phyloP scores from a whole-genome alignment of 2,329 filamentous ascomycete genomes.

The Talaromyces sp. region DNA sequence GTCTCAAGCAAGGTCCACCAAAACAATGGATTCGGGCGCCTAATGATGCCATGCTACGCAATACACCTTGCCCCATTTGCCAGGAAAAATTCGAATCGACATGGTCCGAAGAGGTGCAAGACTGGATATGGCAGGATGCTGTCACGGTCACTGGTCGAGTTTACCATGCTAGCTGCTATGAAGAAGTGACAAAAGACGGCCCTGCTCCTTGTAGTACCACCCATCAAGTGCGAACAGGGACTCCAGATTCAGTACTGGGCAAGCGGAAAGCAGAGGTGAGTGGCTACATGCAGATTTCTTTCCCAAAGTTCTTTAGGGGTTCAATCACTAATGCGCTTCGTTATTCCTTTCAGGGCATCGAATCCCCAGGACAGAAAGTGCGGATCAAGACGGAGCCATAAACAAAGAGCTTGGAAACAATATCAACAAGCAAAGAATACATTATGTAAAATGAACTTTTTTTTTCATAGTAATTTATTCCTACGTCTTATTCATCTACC shows the following conservation, averaged over 20 bases:
- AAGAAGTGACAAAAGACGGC: slow-evolving; percentile 73
- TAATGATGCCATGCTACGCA: slow-evolving; percentile 72
- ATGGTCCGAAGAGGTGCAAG: slow-evolving; percentile 89
- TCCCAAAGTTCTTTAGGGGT: too few species aligned
- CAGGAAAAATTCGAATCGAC: slow-evolving; percentile 92
- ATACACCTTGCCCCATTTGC: slow-evolving; percentile 86
- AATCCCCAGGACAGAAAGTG: slow-evolving; percentile 40
- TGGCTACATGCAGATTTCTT: too few species aligned
- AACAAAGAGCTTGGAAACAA: slow-evolving; percentile 10
- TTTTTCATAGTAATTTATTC: too few species aligned
- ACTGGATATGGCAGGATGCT: slow-evolving; percentile 96
- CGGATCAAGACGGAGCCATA: slow-evolving; percentile 46
- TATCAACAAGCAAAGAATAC: not conserved
- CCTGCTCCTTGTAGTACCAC: slow-evolving; percentile 38
- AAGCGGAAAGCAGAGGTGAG: slow-evolving; percentile 74
- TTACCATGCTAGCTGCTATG: slow-evolving; percentile 88
- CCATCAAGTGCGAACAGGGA: slow-evolving; percentile 48
- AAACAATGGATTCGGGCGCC: slow-evolving; percentile 81
- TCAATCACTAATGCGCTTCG: too few species aligned
- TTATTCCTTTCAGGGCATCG: too few species aligned
- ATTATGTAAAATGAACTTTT: slow-evolving; percentile 3
- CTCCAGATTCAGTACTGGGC: slow-evolving; percentile 68
- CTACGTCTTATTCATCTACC: not conserved
- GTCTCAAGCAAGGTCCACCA: slow-evolving; percentile 59
- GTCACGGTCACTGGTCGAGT: slow-evolving; percentile 75